Evolutionary conservation across 2,329 filamentous ascomycete species (phyloP).

Genomic region (Helotiales sp.): DNA sequence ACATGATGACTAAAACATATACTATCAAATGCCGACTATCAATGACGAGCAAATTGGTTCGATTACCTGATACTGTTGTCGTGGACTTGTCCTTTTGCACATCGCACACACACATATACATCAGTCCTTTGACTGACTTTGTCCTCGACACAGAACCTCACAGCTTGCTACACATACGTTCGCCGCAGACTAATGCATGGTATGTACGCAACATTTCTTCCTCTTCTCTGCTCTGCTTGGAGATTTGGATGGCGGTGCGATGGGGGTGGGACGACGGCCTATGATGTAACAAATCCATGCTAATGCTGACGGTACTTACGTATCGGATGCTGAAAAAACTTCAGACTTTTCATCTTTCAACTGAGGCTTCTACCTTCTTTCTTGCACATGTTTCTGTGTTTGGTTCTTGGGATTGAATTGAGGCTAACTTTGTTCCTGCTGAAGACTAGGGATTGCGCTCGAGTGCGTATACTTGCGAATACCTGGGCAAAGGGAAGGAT

Average conservation of each 20-base stretch:
- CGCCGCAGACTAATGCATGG: constrained; percentile 24
- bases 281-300: constrained; percentile 81
- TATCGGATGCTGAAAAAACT: constrained; percentile 65
- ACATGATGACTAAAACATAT: constrained; percentile 50
- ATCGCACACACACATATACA: neutral
- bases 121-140: neutral
- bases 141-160: constrained; percentile 6
- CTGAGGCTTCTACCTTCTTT: constrained; percentile 56
- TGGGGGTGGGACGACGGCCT: constrained; percentile 37
- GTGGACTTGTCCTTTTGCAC: constrained; percentile 6
- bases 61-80: constrained; percentile 44
- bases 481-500: no score
- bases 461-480: neutral
- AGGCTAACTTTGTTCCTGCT: neutral
- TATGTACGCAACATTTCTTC: constrained; percentile 24
- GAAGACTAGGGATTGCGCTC: neutral
- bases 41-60: constrained; percentile 46
- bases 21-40: constrained; percentile 52
- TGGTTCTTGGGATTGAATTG: no score
- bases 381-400: neutral
- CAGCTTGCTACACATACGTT: constrained; percentile 1
- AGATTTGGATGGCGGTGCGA: neutral
- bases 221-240: constrained; percentile 23
- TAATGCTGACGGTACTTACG: constrained; percentile 67
- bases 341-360: constrained; percentile 86